Base-by-base conservation (phyloP, 192 early-diverging fungal genomes). In the Linnemannia hyalina region DNA sequence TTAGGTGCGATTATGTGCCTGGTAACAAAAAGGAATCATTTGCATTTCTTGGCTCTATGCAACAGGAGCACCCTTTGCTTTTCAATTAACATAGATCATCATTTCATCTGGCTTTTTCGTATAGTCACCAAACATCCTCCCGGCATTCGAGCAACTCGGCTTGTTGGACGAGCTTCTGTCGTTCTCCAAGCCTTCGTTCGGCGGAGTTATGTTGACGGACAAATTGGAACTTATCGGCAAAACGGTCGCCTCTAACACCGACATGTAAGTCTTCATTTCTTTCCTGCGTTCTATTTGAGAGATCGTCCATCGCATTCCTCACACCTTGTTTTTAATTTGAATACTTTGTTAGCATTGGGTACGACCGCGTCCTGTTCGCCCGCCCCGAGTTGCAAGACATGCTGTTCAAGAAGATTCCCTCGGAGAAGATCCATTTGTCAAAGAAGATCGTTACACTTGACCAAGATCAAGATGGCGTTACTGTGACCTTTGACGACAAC, bases 321-420 rank as follows among this genome's bases (percentile, higher is more conserved):
- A 22, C 23, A 57, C 10, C 3, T 11, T 26, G 9, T 6, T 11
- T 32, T 1, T 74, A 23, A 9, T 3, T 5, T 40, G 38, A 4
- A 52, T 18, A 36, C 23, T 1, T 76, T 35, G 13, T 10, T 42
- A 55, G 77, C 15, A 26, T 72, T 35, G 70, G 55, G 3, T 72
- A 73, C 10, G 55, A 73, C 57, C 57, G 72, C 29, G 29, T 68
- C 4, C 40, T 76, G 3, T 76, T 79, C 41, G 52, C 77, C 32
- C 77, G 77, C 3, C 77, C 77, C 1, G 40, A 42, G 15, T 6
- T 80, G 20, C 69, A 80, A 22, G 79, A 74, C 20, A 1, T 80
- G 29, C 65, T 80, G 0, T 16, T 74, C 18, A 49, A 44, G 26
- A 63, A 68, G 23, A 38, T 70, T 18, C 79, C 79, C 2, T 11